Base-by-base conservation (phyloP, 2,329 filamentous ascomycete genomes). In the Purpureocillium takamizusanense region DNA sequence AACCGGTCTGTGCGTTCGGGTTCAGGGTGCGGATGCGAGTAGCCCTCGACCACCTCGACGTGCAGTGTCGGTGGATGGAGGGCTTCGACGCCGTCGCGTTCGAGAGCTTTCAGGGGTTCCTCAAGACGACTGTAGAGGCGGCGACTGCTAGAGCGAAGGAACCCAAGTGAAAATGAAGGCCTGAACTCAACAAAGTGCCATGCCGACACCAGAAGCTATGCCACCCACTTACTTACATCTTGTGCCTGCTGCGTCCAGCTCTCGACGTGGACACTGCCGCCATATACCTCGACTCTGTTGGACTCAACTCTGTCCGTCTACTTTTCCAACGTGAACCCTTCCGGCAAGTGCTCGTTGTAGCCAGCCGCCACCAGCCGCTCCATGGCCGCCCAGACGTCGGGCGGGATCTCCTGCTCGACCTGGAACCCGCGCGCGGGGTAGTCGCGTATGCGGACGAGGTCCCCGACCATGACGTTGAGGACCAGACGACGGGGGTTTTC, bases 51-150 rank as follows among this genome's bases (percentile, higher is more conserved):
- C 54, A 60, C 14, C 63, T 80, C 0, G 59, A 54, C 2, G 62
- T 83, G 4, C 48, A 60, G 4, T 66, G 83, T 38, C 69, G 84
- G 25, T 64, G 60, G 89, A 53, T 86, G 1, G 79, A 86, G 50
- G 90, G 92, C 0, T 67, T 70, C 6, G 84, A 94, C 47, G 66
- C 74, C 14, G 70, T 80, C 1, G 54, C 92, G 0, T 95, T 90
- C 59, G 85, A 94, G 61, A 95, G 89, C 55, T 87, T 98, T 45
- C 83, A 80, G 43, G 88, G 86, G 0, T 87, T 89, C 66, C 46
- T 94, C 33, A 84, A 79, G 57, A 44, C 53, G 8, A 66, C 52
- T 4, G 51, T 44, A 2, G 44, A 45, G 31, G 37, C 38, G 7
- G 47, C 47, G 1, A 31, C 10, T 8, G 21, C 25, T 13, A 10